Percentiles rank a stretch among this genome's conserved stretches.
phyloP scores from a whole-genome alignment of 306 rosid species.

The Medicago truncatula region MtrunA17r5.0-ANR NC_053045.1:48314501-48315000 shows the following conservation, averaged over 20 bases:
- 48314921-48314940: slow-evolving; percentile 87
- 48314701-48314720: slow-evolving; percentile 67
- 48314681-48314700: slow-evolving; percentile 78
- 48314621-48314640: slow-evolving; percentile 79
- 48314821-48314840: slow-evolving; percentile 95
- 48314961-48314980: slow-evolving; percentile 74
- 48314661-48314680: slow-evolving; percentile 74
- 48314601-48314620: slow-evolving; percentile 74
- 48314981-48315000: slow-evolving; percentile 78
- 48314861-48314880: slow-evolving; percentile 95
- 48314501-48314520: slow-evolving; percentile 88
- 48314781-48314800: slow-evolving; percentile 80
- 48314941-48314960: slow-evolving; percentile 83
- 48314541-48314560: slow-evolving; percentile 75
- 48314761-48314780: slow-evolving; percentile 94
- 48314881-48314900: slow-evolving; percentile 87
- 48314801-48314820: slow-evolving; percentile 94
- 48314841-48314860: slow-evolving; percentile 87
- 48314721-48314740: slow-evolving; percentile 58
- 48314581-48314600: slow-evolving; percentile 77
- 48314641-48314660: slow-evolving; percentile 75
- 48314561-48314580: slow-evolving; percentile 81
- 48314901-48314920: slow-evolving; percentile 74
- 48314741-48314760: slow-evolving; percentile 85
- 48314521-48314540: slow-evolving; percentile 74